Base-by-base conservation (phyloP, 306 rosid genomes). In the Dicorynia guianensis region DNA sequence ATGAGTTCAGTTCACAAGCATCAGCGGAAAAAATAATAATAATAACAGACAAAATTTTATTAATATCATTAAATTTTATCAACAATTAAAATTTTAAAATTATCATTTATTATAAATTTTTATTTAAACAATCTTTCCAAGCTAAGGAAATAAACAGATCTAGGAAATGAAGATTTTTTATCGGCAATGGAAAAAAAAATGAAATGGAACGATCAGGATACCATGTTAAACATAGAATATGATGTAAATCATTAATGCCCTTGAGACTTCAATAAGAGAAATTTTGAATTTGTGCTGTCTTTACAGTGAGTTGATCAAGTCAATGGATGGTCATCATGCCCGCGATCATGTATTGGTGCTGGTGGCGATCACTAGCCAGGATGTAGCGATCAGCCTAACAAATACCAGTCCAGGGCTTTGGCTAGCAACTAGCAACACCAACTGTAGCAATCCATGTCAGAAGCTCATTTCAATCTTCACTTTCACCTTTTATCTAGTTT, bases 401-500 rank as follows among this genome's bases (percentile, higher is more conserved):
- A 57, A 58, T 30, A 58, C 64, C 17, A 33, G 40, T 8, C 40
- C 30, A 25, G 9, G 57, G 25, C 57, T 52, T 52, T 3, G 20
- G 20, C 57, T 14, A 30, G 30, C 30, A 25, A 25, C 30, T 25
- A 25, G 57, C 57, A n/a, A 15, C 8, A 52, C 9, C 57, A 5
- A 30, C 6, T 15, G 20, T 6, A 15, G 8, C 7, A 52, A n/a
- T 9, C 18, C 15, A n/a, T 9, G 20, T 52, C 4, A 52, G 20
- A n/a, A 52, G 5, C 20, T n/a, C 12, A n/a, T 6, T 5, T 5
- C 3, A 9, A 61, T 12, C 17, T 78, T 71, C 50, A 62, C 34
- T 53, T 62, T 54, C 66, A 33, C 33, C 74, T 64, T 47, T 63
- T 9, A 75, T 9, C 48, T n/a, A 35, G 42, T 60, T 60, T n/a